These are phyloP conservation scores for Yamadazyma ubonensis DNA, from an alignment of 805 yeast species.

Conservation along the genomic window DNA sequence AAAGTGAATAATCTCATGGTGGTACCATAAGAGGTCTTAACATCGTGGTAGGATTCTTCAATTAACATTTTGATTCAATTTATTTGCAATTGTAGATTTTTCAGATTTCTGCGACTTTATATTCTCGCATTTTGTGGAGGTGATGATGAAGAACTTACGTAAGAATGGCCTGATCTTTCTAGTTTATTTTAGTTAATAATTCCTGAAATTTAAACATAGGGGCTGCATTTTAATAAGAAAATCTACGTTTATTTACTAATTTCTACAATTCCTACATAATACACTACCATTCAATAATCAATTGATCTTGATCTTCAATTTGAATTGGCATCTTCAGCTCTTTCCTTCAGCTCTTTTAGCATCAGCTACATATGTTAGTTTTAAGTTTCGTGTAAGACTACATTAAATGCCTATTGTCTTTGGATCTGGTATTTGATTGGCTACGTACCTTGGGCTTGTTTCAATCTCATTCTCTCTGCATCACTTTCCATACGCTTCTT, in stretches of 20 bases:
- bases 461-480: conserved; percentile 86
- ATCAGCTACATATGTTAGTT: conserved; percentile 41
- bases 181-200: neutral
- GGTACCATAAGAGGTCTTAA: conserved; percentile 63
- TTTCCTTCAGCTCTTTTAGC: conserved; percentile 40
- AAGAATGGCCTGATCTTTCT: neutral
- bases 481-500: conserved; percentile 81
- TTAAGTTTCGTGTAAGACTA: neutral
- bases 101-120: neutral
- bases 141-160: neutral
- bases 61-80: conserved; percentile 51
- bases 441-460: conserved; percentile 76
- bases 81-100: neutral
- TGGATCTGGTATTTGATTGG: neutral
- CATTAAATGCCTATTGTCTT: neutral
- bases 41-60: conserved; percentile 63
- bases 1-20: conserved; percentile 63
- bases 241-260: neutral
- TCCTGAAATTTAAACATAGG: no score
- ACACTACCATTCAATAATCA: no score
- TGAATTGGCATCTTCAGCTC: neutral
- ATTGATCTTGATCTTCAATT: neutral
- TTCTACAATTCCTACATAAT: neutral
- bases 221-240: no score
- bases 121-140: neutral